A percentile compares a stretch with the other conserved stretches of the same genome.
phyloP scores from a whole-genome alignment of 352 stramenopile species.

The Pythium guiyangense region DNA sequence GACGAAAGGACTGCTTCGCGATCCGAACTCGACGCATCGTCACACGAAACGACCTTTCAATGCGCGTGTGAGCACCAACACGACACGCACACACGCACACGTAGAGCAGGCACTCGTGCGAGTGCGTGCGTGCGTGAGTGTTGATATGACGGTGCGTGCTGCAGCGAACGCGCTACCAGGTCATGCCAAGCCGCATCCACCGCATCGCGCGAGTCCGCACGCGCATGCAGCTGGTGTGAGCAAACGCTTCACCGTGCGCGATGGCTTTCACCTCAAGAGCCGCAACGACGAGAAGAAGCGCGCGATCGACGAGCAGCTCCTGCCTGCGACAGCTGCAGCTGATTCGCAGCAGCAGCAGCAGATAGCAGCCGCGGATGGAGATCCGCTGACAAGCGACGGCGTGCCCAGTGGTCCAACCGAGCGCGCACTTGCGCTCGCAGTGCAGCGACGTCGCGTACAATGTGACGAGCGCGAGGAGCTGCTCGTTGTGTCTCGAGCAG shows the following conservation, averaged over 20 bases:
- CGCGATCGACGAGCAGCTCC: constrained; percentile 36
- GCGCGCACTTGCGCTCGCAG: background rate
- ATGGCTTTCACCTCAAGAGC: constrained; percentile 67
- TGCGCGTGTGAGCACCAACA: too few relatives aligned
- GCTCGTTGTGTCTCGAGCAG: too few relatives aligned
- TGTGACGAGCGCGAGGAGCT: too few relatives aligned
- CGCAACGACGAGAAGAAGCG: constrained; percentile 42
- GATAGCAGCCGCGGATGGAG: background rate
- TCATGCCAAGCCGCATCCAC: background rate
- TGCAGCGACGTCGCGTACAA: background rate
- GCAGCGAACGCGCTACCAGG: background rate
- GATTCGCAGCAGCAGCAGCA: background rate
- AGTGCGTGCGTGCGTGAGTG: too few relatives aligned
- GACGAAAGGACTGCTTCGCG: too few relatives aligned
- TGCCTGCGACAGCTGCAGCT: background rate
- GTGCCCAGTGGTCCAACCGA: background rate
- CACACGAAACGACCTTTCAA: too few relatives aligned
- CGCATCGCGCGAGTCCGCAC: background rate
- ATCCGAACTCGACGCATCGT: too few relatives aligned
- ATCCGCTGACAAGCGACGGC: background rate
- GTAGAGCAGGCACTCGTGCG: too few relatives aligned
- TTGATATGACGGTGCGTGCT: background rate
- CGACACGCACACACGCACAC: background rate
- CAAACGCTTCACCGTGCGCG: constrained; percentile 60
- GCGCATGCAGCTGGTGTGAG: background rate